These are phyloP conservation scores for Geosmithia flava DNA, from an alignment of 2,329 filamentous ascomycete species.

Conservation along the genomic window DNA sequence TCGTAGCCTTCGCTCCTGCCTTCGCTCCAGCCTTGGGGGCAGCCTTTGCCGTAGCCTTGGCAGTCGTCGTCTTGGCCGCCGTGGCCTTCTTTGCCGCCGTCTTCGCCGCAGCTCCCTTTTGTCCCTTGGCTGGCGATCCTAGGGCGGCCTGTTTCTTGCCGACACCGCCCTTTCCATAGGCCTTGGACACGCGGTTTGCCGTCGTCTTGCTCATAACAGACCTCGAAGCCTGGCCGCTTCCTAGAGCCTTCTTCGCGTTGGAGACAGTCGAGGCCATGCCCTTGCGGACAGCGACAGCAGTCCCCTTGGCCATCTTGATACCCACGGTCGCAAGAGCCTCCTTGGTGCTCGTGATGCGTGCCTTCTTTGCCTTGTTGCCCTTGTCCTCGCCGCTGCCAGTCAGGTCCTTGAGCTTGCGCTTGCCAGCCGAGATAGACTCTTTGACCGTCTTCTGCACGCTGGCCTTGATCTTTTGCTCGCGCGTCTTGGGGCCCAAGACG, in stretches of 20 bases:
- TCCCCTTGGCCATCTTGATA: conserved; percentile 21
- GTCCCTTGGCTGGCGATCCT: background rate
- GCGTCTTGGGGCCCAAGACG: conserved; percentile 48
- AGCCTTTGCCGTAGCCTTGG: too few relatives aligned
- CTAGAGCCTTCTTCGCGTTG: conserved; percentile 13
- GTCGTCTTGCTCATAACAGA: conserved; percentile 4
- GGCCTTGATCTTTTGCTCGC: conserved; percentile 38
- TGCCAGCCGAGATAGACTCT: conserved; percentile 31
- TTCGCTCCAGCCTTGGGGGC: background rate
- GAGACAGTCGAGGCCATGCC: conserved; percentile 7
- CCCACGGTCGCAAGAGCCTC: conserved; percentile 19
- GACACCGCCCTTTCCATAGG: conserved; percentile 9
- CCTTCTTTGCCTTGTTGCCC: conserved; percentile 24
- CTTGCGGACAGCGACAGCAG: conserved; percentile 23
- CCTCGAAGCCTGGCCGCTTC: conserved; percentile 12
- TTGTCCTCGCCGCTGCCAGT: conserved; percentile 26
- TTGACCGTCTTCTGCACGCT: conserved; percentile 12
- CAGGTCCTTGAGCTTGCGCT: conserved; percentile 44
- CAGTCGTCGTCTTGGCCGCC: conserved; percentile 1
- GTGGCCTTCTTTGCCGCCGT: background rate
- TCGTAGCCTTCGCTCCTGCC: background rate
- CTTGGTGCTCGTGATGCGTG: conserved; percentile 19
- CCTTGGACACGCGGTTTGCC: conserved; percentile 14
- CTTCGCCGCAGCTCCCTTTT: conserved; percentile 1
- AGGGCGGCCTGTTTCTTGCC: conserved; percentile 7